These are phyloP conservation scores for Orbilia ellipsospora DNA, from an alignment of 2,329 filamentous ascomycete species.

Conservation along the genomic window DNA sequence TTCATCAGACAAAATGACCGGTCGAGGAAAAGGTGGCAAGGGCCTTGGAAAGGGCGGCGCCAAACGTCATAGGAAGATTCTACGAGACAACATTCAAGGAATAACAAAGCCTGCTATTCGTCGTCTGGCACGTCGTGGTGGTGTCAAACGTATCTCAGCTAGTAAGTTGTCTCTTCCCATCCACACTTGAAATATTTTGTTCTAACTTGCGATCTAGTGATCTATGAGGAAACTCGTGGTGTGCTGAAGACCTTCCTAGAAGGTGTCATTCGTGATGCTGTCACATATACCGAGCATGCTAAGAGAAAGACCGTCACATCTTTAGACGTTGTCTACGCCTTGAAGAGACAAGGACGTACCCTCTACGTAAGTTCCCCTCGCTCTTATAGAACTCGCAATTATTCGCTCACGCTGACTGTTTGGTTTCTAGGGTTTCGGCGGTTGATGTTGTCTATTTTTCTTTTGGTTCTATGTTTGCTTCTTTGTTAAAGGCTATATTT, in stretches of 20 bases:
- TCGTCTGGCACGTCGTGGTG: slow-evolving; percentile 97
- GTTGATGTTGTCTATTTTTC: slow-evolving; percentile 25
- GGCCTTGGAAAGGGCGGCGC: slow-evolving; percentile 97
- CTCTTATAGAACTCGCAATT: neutral
- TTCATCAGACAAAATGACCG: slow-evolving; percentile 39
- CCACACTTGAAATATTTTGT: neutral
- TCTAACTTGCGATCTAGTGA: slow-evolving; percentile 64
- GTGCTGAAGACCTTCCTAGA: slow-evolving; percentile 83
- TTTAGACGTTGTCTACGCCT: slow-evolving; percentile 72
- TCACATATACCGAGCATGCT: slow-evolving; percentile 82
- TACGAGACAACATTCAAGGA: slow-evolving; percentile 99
- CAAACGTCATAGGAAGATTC: slow-evolving; percentile 99
- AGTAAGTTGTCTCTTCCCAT: slow-evolving; percentile 67
- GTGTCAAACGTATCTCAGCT: slow-evolving; percentile 99
- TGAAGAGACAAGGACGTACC: slow-evolving; percentile 74
- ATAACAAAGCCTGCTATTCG: slow-evolving; percentile 99
- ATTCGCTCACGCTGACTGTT: neutral
- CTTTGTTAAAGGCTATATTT: slow-evolving; percentile 1
- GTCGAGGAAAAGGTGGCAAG: slow-evolving; percentile 89
- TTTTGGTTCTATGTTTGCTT: neutral
- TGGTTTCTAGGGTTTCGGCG: slow-evolving; percentile 39
- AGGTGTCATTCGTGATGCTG: slow-evolving; percentile 79
- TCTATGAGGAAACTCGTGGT: slow-evolving; percentile 82
- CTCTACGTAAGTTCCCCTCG: slow-evolving; percentile 66
- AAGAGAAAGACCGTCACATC: slow-evolving; percentile 82